Evolutionary conservation across 225 moss, liverwort and hornwort genomes (phyloP), one percentile per base, ranked within the genome.

Genomic region (Polytrichum commune): DNA sequence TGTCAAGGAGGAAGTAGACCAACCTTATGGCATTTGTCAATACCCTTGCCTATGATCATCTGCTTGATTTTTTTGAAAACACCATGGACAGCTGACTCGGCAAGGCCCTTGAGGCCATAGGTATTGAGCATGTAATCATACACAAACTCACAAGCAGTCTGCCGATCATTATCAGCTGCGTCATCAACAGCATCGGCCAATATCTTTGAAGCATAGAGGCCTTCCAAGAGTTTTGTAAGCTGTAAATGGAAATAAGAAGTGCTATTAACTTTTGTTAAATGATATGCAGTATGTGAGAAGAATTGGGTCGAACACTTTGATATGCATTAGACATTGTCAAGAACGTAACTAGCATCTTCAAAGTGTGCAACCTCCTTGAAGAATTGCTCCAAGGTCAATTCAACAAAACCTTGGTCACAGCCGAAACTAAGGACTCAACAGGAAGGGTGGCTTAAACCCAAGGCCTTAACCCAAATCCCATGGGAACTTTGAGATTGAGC

Each of bases 31-130:
- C 83, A 87, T 77, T 93, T 93, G 26, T 96, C 93, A 64, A 90
- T 93, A 69, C 92, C 84, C 83, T 88, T 93, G 75, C 79, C 84
- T 35, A 77, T 62, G 71, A 87, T 87, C 69, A 96, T 73, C 30
- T 76, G 69, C 82, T 89, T 87, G 38, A 92, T 92, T 60, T 92
- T 93, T 27, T 88, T 93, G 60, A 93, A 96, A 30, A 96, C 81
- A n/a, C 96, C 96, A 84, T 93, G 90, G n/a, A 96, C 84, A 69
- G 96, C 96, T 65, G 93, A 90, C 74, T 96, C 93, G 19, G 96
- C 93, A 71, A 97, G 80, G 69, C 94, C 85, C 74, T 97, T 97
- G 18, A 97, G 82, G 67, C 97, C 97, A 77, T 97, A 97, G 9
- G 82, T 82, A 58, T 97, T 94, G 60, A 97, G 85, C 97, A 94